Evolutionary conservation across 768 basidiomycete species (phyloP), one percentile per base, ranked within the genome.

Genomic region (Terana coerulea): DNA sequence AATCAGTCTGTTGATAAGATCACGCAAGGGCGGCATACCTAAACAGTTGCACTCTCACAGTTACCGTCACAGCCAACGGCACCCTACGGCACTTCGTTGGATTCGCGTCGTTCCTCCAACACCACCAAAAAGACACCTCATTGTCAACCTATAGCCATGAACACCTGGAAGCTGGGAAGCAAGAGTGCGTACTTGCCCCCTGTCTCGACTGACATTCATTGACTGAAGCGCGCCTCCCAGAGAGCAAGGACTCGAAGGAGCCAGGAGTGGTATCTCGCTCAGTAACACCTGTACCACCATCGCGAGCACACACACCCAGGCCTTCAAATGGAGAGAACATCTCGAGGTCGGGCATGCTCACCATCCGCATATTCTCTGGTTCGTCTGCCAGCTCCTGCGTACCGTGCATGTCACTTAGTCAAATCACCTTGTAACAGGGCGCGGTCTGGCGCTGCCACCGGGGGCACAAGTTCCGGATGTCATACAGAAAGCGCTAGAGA

Each of bases 291-390:
- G 81, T 91, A 58, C 86, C 86, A 57, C 85, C 86, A 21, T 91
- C 89, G 11, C 78, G 89, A 22, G 85, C 89, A n/a, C 79, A 80
- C 4, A 91, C 89, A 0, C 89, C 90, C 19, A 86, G 79, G 62
- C 72, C 68, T 5, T 54, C 62, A 21, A 62, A 68, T 55, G 60
- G 47, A 28, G 66, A 67, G 55, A 56, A 61, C 37, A 69, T 86
- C 66, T 87, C 89, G 59, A 80, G 91, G 68, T 87, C 82, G 39
- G 95, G 95, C 44, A 85, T 95, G 79, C 84, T 98, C 61, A 95
- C 91, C 56, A 94, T 99, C 67, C 84, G 92, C 54, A 93, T 99
- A 65, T 95, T 95, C 73, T 94, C 88, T 61, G 90, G 89, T 89
- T 56, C 56, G 80, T 62, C 15, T 22, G 28, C 41, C 46, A 42